Percentiles rank a stretch among this genome's conserved stretches.
These are phyloP conservation scores for Collybia nuda DNA, from an alignment of 768 basidiomycete genomes.

Conservation along the genomic window DNA sequence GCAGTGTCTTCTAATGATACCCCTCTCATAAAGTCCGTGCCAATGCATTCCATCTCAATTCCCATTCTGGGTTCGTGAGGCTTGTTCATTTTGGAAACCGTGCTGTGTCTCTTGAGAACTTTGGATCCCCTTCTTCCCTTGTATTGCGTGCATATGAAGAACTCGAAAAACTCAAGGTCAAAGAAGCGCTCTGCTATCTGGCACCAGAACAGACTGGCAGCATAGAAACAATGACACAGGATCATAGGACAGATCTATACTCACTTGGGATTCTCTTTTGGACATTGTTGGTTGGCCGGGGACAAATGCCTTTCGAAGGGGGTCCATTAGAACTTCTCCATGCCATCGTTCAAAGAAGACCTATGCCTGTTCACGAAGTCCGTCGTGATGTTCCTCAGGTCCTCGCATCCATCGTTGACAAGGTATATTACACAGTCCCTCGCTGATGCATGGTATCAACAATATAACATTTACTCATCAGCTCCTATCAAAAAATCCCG, in stretches of 20 bases:
- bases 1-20: not conserved
- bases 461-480: slow-evolving; percentile 18
- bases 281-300: slow-evolving; percentile 72
- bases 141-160: slow-evolving; percentile 64
- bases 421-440: slow-evolving; percentile 32
- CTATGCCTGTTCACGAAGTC: slow-evolving; percentile 76
- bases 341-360: slow-evolving; percentile 69
- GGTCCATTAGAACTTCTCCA: slow-evolving; percentile 63
- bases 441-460: not conserved
- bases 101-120: slow-evolving; percentile 67
- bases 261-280: slow-evolving; percentile 73
- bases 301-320: slow-evolving; percentile 63
- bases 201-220: slow-evolving; percentile 79
- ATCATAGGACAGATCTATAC: slow-evolving; percentile 75
- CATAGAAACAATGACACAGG: slow-evolving; percentile 68
- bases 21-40: slow-evolving; percentile 51
- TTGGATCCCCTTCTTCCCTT: slow-evolving; percentile 69
- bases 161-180: slow-evolving; percentile 64
- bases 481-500: slow-evolving; percentile 70
- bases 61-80: slow-evolving; percentile 67
- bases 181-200: slow-evolving; percentile 73
- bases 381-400: slow-evolving; percentile 73
- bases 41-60: slow-evolving; percentile 74
- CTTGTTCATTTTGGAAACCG: slow-evolving; percentile 78
- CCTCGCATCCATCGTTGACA: slow-evolving; percentile 68